phyloP scores from a whole-genome alignment of 352 stramenopile genomes.

The Pythium rishiriense region DNA sequence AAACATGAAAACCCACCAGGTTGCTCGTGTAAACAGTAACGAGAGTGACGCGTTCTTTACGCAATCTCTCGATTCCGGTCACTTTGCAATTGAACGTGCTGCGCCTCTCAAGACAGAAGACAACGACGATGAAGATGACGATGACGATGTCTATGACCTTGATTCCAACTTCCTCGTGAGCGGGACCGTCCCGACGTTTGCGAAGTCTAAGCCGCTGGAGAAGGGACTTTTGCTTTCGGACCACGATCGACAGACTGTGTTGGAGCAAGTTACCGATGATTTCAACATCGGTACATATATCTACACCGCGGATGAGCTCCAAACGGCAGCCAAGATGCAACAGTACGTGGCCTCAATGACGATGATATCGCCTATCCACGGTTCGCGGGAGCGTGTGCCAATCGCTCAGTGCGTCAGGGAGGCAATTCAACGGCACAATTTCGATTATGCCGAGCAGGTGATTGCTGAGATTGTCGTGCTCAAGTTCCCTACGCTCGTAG shows the following conservation, averaged over 20 bases:
- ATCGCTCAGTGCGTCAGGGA: conserved; percentile 23
- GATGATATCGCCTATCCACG: conserved; percentile 7
- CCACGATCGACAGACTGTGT: conserved; percentile 54
- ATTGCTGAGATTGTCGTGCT: conserved; percentile 61
- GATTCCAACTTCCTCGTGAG: conserved; percentile 18
- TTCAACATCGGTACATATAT: conserved; percentile 69
- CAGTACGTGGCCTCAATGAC: conserved; percentile 45
- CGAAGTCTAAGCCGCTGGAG: conserved; percentile 36
- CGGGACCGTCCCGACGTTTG: conserved; percentile 7
- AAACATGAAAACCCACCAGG: conserved; percentile 16
- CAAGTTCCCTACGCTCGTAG: conserved; percentile 65
- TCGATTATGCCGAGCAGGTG: conserved; percentile 49
- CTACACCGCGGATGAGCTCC: conserved; percentile 76
- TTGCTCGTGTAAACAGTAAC: conserved; percentile 21
- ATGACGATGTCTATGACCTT: conserved; percentile 8
- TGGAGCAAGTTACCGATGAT: conserved; percentile 60
- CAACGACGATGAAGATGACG: conserved; percentile 7
- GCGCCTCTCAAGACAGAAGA: not conserved
- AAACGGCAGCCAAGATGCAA: conserved; percentile 55
- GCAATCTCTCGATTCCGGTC: conserved; percentile 11
- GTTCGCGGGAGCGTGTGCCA: conserved; percentile 7
- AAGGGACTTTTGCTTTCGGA: conserved; percentile 49
- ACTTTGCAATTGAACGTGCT: not conserved
- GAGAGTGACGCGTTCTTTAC: conserved; percentile 15
- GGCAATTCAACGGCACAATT: conserved; percentile 27